Evolutionary conservation across 805 yeast genomes (phyloP).

Genomic region (Starmerella bombi): DNA sequence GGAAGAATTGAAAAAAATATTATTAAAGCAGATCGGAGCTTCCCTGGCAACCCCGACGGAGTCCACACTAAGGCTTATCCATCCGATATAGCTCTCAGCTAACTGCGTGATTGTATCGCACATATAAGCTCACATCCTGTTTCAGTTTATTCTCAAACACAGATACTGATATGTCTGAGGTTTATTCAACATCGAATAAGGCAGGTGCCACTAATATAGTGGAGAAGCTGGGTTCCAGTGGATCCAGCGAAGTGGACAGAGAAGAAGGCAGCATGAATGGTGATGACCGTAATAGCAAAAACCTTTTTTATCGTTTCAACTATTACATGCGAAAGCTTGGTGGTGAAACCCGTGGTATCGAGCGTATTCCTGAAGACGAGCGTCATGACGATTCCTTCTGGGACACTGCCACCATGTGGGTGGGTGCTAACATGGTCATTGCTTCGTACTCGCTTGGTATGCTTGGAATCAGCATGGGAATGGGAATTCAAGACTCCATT

Average conservation of each 20-base stretch:
- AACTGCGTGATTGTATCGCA: too few species aligned
- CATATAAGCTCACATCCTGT: too few species aligned
- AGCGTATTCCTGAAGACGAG: slow-evolving; percentile 65
- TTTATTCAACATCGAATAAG: too few species aligned
- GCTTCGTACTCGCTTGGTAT: slow-evolving; percentile 74
- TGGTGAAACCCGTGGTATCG: slow-evolving; percentile 63
- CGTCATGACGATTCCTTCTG: slow-evolving; percentile 52
- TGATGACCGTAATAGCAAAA: slow-evolving; percentile 7
- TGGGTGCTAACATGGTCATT: slow-evolving; percentile 76
- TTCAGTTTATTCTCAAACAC: too few species aligned
- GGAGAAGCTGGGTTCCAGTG: slow-evolving; percentile 9
- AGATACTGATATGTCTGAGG: too few species aligned
- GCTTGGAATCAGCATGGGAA: slow-evolving; percentile 45
- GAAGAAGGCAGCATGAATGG: slow-evolving; percentile 6
- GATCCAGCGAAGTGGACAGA: slow-evolving; percentile 9
- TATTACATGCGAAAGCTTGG: slow-evolving; percentile 18
- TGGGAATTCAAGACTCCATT: slow-evolving; percentile 62
- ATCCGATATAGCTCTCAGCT: too few species aligned
- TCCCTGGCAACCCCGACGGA: too few species aligned
- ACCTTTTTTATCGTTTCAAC: slow-evolving; percentile 15
- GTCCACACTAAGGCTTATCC: too few species aligned
- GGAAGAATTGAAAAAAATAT: too few species aligned
- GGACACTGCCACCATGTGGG: slow-evolving; percentile 79
- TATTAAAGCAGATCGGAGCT: too few species aligned
- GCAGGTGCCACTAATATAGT: too few species aligned